Base-by-base conservation (phyloP, 805 yeast species). In the Kodamaea jinghongensis region DNA sequence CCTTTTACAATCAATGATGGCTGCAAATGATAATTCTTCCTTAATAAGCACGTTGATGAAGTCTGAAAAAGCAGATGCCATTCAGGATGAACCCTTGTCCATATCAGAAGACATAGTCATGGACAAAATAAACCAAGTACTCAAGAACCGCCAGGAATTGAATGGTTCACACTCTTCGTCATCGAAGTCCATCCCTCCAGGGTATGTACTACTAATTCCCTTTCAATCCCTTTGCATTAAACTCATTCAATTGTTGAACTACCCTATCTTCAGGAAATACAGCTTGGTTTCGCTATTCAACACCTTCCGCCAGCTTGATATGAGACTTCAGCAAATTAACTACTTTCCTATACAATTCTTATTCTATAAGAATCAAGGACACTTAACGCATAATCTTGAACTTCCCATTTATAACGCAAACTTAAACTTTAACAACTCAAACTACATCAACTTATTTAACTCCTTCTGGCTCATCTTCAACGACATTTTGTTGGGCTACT, bases 391-490 rank as follows among this genome's bases (percentile, higher is more conserved):
- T 15, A 49, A 58, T 36, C 52, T 62, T 16, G 55, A 59, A 29
- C 50, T 67, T 11, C 71, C 73, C 1, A 50, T 58, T 6, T 58
- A 61, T 36, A 67, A 68, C 43, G 53, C 60, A 11, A 54, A 61
- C 40, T 50, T 65, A 40, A 69, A 69, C 46, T 60, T 62, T 46
- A 61, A 67, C 43, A 70, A 70, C 44, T 67, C 74, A 30, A 66
- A 83, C 55, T 86, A 85, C 51, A 85, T 86, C 51, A 71, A 82
- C 43, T 78, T 91, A 45, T 88, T 87, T 67, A 95, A 95, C 53
- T 82, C 90, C 1, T 45, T 90, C 1, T 93, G 98, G 98, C 67
- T 93, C 12, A 81, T 88, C 0, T 60, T 81, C 4, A 91, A 93
- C 58, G 99, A 93, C 58, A 56, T 86, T 5, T 70, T 90, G 1